Percentiles rank a stretch among this genome's conserved stretches.
These are phyloP conservation scores for Salisapilia sapeloensis DNA, from an alignment of 352 stramenopile species.

Conservation along the genomic window DNA sequence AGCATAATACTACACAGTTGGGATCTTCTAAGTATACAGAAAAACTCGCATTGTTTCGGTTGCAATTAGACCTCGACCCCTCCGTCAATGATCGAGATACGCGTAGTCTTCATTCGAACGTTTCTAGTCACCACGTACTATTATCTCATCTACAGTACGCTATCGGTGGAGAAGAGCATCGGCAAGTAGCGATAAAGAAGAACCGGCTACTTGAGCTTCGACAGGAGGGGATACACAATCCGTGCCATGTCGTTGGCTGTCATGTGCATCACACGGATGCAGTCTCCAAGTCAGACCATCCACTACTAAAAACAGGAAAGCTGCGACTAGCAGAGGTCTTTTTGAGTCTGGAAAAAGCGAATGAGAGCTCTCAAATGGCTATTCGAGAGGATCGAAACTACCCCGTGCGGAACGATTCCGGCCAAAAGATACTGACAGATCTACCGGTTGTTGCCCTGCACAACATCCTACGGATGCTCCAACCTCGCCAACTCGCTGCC, in stretches of 20 bases:
- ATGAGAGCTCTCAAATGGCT: slow-evolving; percentile 36
- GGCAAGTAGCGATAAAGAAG: too few species aligned
- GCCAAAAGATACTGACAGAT: slow-evolving; percentile 30
- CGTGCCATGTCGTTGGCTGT: slow-evolving; percentile 52
- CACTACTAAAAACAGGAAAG: slow-evolving; percentile 6
- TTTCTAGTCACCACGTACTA: too few species aligned
- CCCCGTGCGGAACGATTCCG: slow-evolving; percentile 12
- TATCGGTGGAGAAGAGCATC: too few species aligned
- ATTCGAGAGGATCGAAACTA: slow-evolving; percentile 55
- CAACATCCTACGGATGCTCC: slow-evolving; percentile 34
- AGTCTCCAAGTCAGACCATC: slow-evolving; percentile 1
- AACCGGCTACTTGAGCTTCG: too few species aligned
- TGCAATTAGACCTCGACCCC: too few species aligned
- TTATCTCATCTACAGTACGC: too few species aligned
- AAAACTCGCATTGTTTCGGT: too few species aligned
- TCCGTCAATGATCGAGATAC: too few species aligned
- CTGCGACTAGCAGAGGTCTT: slow-evolving; percentile 56
- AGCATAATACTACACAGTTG: too few species aligned
- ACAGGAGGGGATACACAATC: slow-evolving; percentile 17
- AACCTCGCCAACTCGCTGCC: slow-evolving; percentile 32
- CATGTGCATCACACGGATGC: slow-evolving; percentile 17
- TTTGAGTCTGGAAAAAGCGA: slow-evolving; percentile 34
- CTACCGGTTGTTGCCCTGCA: slow-evolving; percentile 40
- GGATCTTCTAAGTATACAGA: too few species aligned
- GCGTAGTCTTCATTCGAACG: too few species aligned